Evolutionary conservation across 73 alveolate species (phyloP).

Genomic region (Symbiodinium pilosum): DNA sequence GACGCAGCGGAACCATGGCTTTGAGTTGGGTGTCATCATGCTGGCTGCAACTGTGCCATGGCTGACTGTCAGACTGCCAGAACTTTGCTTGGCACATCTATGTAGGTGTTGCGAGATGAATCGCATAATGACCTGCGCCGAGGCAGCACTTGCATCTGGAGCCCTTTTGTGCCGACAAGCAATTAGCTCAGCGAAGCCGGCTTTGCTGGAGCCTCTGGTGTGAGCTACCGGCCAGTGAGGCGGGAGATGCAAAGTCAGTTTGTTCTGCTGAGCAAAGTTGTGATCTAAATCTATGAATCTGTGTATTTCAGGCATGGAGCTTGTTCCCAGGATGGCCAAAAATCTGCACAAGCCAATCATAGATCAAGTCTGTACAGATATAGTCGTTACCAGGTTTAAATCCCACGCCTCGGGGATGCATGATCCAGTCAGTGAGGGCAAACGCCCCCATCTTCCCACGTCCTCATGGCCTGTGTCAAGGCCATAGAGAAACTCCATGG

Average conservation of each 20-base stretch:
- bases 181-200: neutral
- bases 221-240: neutral
- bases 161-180: neutral
- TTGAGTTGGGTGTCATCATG: neutral
- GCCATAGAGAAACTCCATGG: too few relatives aligned
- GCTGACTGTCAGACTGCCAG: neutral
- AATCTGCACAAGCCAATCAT: too few relatives aligned
- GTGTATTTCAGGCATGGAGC: too few relatives aligned
- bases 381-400: too few relatives aligned
- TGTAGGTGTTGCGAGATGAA: too few relatives aligned
- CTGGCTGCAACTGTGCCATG: neutral
- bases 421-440: neutral
- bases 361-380: neutral
- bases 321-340: too few relatives aligned
- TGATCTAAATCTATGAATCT: too few relatives aligned
- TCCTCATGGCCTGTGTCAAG: neutral
- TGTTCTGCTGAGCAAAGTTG: too few relatives aligned
- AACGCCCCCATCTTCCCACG: neutral
- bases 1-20: too few relatives aligned
- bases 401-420: neutral
- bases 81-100: neutral
- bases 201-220: conserved; percentile 7
- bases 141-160: neutral
- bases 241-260: too few relatives aligned
- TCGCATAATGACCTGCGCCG: neutral